Evolutionary conservation across 177 flowering plant genomes (phyloP), one percentile per base, ranked within the genome.

Genomic region (Vitis hybrid): DNA sequence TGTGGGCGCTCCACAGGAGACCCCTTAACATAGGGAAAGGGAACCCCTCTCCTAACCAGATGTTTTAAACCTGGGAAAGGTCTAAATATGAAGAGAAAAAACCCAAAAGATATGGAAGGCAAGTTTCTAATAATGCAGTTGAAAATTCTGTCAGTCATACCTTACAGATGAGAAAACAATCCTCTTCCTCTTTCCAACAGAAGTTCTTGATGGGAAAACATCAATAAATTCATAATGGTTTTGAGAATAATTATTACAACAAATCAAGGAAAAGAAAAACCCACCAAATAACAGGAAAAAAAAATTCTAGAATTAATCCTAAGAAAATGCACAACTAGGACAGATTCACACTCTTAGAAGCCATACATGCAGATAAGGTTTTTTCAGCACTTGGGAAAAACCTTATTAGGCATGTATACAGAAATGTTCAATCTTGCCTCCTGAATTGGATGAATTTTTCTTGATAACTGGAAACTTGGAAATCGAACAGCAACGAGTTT

Each of bases 191-290:
- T 35, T 35, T 35, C 46, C 46, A 35, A 35, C 46, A 62, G 13
- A 20, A 11, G 20, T 32, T 58, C 24, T 20, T 51, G 53, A 51
- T 32, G 12, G 49, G 55, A 74, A 30, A 61, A 55, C 65, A 76
- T 68, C 66, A 72, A 68, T 72, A 49, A 50, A 72, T 72, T 76
- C 69, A 55, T 11, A 68, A 69, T 32, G 56, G 50, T 32, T 55
- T 77, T 63, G 50, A 71, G 46, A 67, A 55, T 12, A 48, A 73
- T 70, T 13, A 56, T 54, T 68, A 75, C 76, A 75, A 64, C 73
- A 75, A 71, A 71, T 69, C 67, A 67, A 18, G 46, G 6, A 72
- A 30, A 11, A 17, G 50, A 68, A 41, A 61, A 71, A 57, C 60
- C 48, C 62, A 56, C 0, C 63, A 2, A 27, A 53, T 5, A 9